Conservation (phyloP, 139 green algal genomes). For the Chlamydomonas sp. region DNA sequence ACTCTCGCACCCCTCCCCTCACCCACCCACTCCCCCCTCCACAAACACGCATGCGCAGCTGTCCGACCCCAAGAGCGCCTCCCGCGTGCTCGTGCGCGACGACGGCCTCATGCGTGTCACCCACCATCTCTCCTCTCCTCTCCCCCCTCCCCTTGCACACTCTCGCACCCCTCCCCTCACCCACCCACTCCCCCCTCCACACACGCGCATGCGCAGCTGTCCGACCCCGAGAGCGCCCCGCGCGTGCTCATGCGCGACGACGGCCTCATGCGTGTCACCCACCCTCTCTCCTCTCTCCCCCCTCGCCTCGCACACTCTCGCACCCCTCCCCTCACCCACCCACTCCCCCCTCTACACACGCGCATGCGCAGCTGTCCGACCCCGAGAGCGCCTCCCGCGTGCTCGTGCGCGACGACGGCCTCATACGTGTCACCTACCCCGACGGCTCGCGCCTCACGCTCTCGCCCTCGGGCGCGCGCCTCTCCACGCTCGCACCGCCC, state of each 20-base stretch:
- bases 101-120: not conserved
- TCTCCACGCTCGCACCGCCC: not conserved
- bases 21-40: not conserved
- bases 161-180: not conserved
- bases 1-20: not conserved
- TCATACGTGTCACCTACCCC: slow-evolving; percentile 1
- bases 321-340: not conserved
- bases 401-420: slow-evolving; percentile 1
- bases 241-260: too few species aligned
- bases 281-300: too few species aligned
- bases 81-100: not conserved
- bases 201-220: too few species aligned
- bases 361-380: slow-evolving; percentile 2
- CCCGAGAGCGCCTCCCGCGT: not conserved
- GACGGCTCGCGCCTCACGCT: not conserved
- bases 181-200: not conserved
- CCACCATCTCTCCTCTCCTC: not conserved
- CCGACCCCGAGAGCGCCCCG: too few species aligned
- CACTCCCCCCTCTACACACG: not conserved
- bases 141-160: not conserved
- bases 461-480: not conserved
- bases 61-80: too few species aligned
- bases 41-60: not conserved
- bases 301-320: too few species aligned
- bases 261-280: too few species aligned